These are phyloP conservation scores for Helotiales sp. DNA, from an alignment of 2,329 filamentous ascomycete genomes.

Conservation along the genomic window DNA sequence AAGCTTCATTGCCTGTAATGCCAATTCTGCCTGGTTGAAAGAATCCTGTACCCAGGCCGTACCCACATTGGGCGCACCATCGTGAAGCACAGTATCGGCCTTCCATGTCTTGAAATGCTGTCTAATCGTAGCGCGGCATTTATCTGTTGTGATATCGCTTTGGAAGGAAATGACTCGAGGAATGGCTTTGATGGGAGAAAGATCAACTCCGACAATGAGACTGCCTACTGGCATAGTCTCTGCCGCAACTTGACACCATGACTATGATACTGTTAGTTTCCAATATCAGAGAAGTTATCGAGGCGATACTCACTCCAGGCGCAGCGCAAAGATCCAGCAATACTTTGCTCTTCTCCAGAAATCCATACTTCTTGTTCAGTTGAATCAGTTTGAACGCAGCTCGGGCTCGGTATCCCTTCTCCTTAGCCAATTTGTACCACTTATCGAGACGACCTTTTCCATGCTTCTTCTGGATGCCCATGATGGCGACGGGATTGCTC, in stretches of 20 bases:
- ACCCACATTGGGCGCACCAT: slow-evolving; percentile 97
- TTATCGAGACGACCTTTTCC: slow-evolving; percentile 98
- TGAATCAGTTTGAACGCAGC: slow-evolving; percentile 98
- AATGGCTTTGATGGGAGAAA: slow-evolving; percentile 93
- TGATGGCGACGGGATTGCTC: slow-evolving; percentile 39
- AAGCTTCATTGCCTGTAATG: slow-evolving; percentile 85
- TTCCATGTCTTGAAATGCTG: slow-evolving; percentile 95
- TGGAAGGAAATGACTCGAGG: slow-evolving; percentile 94
- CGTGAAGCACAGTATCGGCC: slow-evolving; percentile 91
- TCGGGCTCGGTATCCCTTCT: slow-evolving; percentile 93
- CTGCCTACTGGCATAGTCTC: slow-evolving; percentile 91
- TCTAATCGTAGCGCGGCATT: slow-evolving; percentile 86
- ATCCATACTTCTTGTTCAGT: slow-evolving; percentile 98
- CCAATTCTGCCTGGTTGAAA: slow-evolving; percentile 94
- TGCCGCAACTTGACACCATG: slow-evolving; percentile 94
- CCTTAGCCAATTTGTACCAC: slow-evolving; percentile 98
- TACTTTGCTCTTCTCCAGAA: slow-evolving; percentile 95
- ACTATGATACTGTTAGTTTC: slow-evolving; percentile 48
- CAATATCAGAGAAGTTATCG: not conserved
- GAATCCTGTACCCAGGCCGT: slow-evolving; percentile 98
- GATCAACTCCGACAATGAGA: slow-evolving; percentile 91
- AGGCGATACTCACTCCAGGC: slow-evolving; percentile 70
- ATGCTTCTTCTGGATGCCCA: slow-evolving; percentile 99
- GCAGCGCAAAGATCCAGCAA: slow-evolving; percentile 96
- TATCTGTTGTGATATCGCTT: slow-evolving; percentile 96